A percentile compares a stretch with the other conserved stretches of the same genome.
These are phyloP conservation scores for Saturnispora saitoi DNA, from an alignment of 805 yeast species.

Conservation along the genomic window DNA sequence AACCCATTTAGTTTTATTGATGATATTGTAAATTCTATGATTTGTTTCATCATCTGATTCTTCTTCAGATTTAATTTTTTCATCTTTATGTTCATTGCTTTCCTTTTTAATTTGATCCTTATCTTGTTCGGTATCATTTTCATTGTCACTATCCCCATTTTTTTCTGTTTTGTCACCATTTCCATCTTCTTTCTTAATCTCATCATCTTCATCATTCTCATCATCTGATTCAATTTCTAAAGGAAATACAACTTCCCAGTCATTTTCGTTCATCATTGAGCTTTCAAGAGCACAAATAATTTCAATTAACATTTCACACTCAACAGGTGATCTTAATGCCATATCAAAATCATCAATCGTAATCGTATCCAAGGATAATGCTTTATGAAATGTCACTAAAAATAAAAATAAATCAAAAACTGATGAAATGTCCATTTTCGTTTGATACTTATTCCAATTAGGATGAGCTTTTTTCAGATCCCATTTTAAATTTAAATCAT, in stretches of 20 bases:
- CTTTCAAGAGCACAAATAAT: slow-evolving; percentile 59
- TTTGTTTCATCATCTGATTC: slow-evolving; percentile 24
- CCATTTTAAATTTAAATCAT: slow-evolving; percentile 21
- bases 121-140: slow-evolving; percentile 18
- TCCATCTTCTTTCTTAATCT: slow-evolving; percentile 18
- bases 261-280: slow-evolving; percentile 38
- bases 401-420: slow-evolving; percentile 64
- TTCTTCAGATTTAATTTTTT: slow-evolving; percentile 19
- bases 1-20: slow-evolving; percentile 64
- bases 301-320: slow-evolving; percentile 51
- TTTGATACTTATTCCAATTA: slow-evolving; percentile 17
- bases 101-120: slow-evolving; percentile 12
- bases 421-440: slow-evolving; percentile 14
- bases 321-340: slow-evolving; percentile 42
- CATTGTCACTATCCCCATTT: slow-evolving; percentile 18
- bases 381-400: slow-evolving; percentile 57
- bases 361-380: slow-evolving; percentile 59
- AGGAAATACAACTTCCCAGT: slow-evolving; percentile 20
- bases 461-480: slow-evolving; percentile 16
- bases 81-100: slow-evolving; percentile 14
- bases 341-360: slow-evolving; percentile 72
- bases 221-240: slow-evolving; percentile 21
- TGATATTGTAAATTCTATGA: slow-evolving; percentile 37
- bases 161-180: slow-evolving; percentile 18
- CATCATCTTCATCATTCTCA: slow-evolving; percentile 12